Conservation (phyloP, 2,329 filamentous ascomycete genomes). For the Penicillium sumatraense region DNA sequence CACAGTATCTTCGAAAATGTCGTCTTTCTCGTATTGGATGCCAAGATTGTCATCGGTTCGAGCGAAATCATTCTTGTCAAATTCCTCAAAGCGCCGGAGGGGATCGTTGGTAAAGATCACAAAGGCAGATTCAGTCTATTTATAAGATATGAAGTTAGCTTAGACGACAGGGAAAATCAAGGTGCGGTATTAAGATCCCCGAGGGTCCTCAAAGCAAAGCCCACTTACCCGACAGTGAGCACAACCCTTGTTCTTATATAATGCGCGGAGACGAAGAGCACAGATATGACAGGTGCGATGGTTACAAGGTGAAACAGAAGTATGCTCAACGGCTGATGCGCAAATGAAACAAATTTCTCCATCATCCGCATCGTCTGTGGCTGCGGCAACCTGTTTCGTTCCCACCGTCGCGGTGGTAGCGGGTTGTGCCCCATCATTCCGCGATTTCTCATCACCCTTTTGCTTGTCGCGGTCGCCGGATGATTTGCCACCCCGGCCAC, state of each 20-base stretch:
- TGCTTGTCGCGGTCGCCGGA: conserved; percentile 39
- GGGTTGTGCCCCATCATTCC: conserved; percentile 19
- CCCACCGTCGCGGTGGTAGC: conserved; percentile 32
- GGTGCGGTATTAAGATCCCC: not conserved
- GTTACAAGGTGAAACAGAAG: conserved; percentile 90
- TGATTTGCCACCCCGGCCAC: conserved; percentile 39
- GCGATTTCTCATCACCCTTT: conserved; percentile 23
- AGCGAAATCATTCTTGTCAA: conserved; percentile 71
- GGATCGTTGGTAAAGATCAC: conserved; percentile 92
- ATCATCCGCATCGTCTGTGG: conserved; percentile 60
- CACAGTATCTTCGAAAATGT: conserved; percentile 89
- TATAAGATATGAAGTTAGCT: not conserved
- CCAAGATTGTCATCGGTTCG: conserved; percentile 83
- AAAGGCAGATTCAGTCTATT: conserved; percentile 57
- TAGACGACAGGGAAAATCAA: conserved; percentile 8
- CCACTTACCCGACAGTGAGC: conserved; percentile 84
- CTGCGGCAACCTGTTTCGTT: conserved; percentile 35
- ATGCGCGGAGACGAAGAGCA: conserved; percentile 81
- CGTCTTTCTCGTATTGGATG: conserved; percentile 85
- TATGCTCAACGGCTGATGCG: conserved; percentile 84
- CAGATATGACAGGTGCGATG: conserved; percentile 98
- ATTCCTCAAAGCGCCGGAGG: conserved; percentile 84
- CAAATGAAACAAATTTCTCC: conserved; percentile 97
- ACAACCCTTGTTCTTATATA: conserved; percentile 96
- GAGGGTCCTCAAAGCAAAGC: not conserved